These are phyloP conservation scores for Aspergillus carbonarius DNA, from an alignment of 2,329 filamentous ascomycete species.

Conservation along the genomic window DNA sequence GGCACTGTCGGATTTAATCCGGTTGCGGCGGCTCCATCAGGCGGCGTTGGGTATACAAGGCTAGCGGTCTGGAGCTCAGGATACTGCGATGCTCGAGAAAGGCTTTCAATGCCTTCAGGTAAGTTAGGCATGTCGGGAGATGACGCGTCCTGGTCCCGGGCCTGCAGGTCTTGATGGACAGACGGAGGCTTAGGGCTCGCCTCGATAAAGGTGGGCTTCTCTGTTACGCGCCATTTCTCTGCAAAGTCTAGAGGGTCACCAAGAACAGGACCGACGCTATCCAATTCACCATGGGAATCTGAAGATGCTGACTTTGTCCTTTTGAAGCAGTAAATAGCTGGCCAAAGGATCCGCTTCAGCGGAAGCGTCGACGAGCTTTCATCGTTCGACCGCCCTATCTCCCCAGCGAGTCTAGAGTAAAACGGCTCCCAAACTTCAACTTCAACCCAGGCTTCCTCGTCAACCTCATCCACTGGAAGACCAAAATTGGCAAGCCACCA, in stretches of 20 bases:
- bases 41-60: slow-evolving; percentile 55
- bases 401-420: slow-evolving; percentile 37
- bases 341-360: slow-evolving; percentile 47
- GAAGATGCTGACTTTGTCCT: slow-evolving; percentile 26
- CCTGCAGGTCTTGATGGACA: slow-evolving; percentile 22
- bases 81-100: slow-evolving; percentile 40
- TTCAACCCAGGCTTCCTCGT: slow-evolving; percentile 41
- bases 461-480: slow-evolving; percentile 28
- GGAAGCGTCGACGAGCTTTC: slow-evolving; percentile 30
- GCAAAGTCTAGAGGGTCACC: slow-evolving; percentile 46
- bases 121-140: slow-evolving; percentile 26
- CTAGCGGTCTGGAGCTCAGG: slow-evolving; percentile 42
- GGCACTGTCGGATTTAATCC: slow-evolving; percentile 28
- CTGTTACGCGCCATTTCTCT: slow-evolving; percentile 39
- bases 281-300: slow-evolving; percentile 18
- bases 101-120: slow-evolving; percentile 36
- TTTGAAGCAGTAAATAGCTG: slow-evolving; percentile 44
- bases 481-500: slow-evolving; percentile 41
- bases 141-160: slow-evolving; percentile 25
- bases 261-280: slow-evolving; percentile 16
- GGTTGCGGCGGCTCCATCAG: slow-evolving; percentile 46
- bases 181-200: slow-evolving; percentile 16
- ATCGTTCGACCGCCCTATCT: slow-evolving; percentile 28
- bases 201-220: slow-evolving; percentile 24
- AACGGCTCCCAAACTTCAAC: slow-evolving; percentile 44